These are phyloP conservation scores for Nymphaea colorata DNA, from an alignment of 164 flowering plant genomes.

Conservation along the genomic window DNA sequence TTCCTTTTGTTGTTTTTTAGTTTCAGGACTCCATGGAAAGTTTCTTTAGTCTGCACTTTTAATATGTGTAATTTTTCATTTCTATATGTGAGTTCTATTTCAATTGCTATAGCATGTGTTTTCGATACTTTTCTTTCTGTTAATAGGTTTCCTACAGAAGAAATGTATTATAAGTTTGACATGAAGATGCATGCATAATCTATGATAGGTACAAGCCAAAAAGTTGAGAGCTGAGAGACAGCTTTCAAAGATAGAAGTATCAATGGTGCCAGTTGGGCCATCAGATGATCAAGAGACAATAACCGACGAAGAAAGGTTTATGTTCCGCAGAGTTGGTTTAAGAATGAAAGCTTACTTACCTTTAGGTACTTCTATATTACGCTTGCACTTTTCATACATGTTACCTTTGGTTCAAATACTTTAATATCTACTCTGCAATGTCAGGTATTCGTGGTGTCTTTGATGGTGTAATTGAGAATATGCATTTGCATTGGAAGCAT, in stretches of 20 bases:
- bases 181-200: slow-evolving; percentile 1
- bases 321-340: slow-evolving; percentile 87
- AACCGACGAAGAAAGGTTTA: slow-evolving; percentile 85
- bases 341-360: slow-evolving; percentile 93
- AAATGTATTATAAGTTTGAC: not conserved
- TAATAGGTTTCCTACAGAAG: not conserved
- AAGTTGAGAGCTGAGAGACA: slow-evolving; percentile 72
- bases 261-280: slow-evolving; percentile 81
- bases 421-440: not conserved
- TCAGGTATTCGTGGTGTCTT: slow-evolving; percentile 97
- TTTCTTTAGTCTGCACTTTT: no score
- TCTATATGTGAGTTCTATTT: no score
- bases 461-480: slow-evolving; percentile 96
- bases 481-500: slow-evolving; percentile 99
- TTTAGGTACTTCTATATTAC: slow-evolving; percentile 39
- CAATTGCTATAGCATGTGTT: not conserved
- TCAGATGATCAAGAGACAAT: slow-evolving; percentile 85
- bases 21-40: no score
- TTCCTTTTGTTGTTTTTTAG: no score
- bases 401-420: not conserved
- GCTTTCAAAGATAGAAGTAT: slow-evolving; percentile 64
- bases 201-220: slow-evolving; percentile 68
- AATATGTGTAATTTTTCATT: no score
- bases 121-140: not conserved
- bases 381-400: not conserved